phyloP scores from a whole-genome alignment of 257 asterid species.

The Phtheirospermum japonicum region DNA sequence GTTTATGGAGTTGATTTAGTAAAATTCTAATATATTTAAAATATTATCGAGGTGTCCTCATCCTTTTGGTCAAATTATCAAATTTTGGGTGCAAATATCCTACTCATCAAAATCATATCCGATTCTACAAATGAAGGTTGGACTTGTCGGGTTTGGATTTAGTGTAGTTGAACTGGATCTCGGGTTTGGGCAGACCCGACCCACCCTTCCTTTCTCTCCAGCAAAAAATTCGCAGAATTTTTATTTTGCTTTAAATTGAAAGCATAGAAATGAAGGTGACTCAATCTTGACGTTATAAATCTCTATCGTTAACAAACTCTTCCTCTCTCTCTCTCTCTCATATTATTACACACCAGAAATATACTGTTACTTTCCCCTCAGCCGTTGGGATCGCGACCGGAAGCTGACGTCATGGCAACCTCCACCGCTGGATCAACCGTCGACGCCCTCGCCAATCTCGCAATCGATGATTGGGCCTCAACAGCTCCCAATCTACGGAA shows the following conservation, averaged over 20 bases:
- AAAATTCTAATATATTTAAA: too few species aligned
- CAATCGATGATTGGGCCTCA: slow-evolving; percentile 44
- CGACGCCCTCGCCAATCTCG: slow-evolving; percentile 46
- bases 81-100: too few species aligned
- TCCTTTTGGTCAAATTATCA: too few species aligned
- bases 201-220: background rate
- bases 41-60: too few species aligned
- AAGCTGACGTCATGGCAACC: slow-evolving; percentile 39
- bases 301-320: slow-evolving; percentile 25
- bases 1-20: too few species aligned
- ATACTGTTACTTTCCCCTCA: slow-evolving; percentile 1
- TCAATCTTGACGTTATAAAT: background rate
- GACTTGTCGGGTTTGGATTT: too few species aligned
- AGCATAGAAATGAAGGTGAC: background rate
- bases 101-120: too few species aligned
- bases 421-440: slow-evolving; percentile 40
- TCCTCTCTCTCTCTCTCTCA: background rate
- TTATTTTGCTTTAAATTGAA: background rate
- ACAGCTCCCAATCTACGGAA: slow-evolving; percentile 59
- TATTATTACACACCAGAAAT: background rate
- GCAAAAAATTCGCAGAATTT: background rate
- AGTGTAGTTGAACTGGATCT: too few species aligned
- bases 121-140: too few species aligned
- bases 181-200: background rate
- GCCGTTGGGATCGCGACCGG: slow-evolving; percentile 27